Evolutionary conservation across 768 basidiomycete genomes (phyloP).

Genomic region (Calocybe gangraenosa): DNA sequence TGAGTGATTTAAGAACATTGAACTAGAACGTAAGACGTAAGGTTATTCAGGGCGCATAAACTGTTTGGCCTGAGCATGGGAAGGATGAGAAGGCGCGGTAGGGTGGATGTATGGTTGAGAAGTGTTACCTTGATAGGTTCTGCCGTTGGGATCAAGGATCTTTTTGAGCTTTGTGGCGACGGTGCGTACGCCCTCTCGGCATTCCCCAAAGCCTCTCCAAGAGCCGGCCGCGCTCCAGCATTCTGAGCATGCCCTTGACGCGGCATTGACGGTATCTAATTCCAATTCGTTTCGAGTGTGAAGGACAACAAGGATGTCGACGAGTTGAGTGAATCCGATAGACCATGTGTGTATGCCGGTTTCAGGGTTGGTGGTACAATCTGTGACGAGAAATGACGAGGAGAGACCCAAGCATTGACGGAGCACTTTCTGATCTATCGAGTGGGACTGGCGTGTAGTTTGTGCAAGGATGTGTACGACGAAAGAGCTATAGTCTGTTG

Average conservation of each 20-base stretch:
- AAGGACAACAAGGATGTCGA: constrained; percentile 71
- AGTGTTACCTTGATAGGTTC: constrained; percentile 37
- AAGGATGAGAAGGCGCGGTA: constrained; percentile 4
- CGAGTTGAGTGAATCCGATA: constrained; percentile 60
- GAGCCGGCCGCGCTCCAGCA: constrained; percentile 72
- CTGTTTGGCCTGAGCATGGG: constrained; percentile 26
- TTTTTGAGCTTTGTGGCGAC: constrained; percentile 60
- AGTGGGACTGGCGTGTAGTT: constrained; percentile 38
- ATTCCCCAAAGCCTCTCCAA: constrained; percentile 65
- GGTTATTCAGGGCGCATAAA: constrained; percentile 31
- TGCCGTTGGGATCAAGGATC: constrained; percentile 53
- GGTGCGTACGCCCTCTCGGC: constrained; percentile 55
- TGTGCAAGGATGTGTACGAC: constrained; percentile 52
- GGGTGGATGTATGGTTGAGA: not conserved
- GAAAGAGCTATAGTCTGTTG: constrained; percentile 60
- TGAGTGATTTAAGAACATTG: too few species aligned
- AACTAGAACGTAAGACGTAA: too few species aligned
- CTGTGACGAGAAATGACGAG: constrained; percentile 76
- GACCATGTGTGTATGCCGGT: constrained; percentile 60
- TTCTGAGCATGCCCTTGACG: constrained; percentile 70
- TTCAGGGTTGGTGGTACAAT: constrained; percentile 59
- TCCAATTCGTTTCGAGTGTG: constrained; percentile 66
- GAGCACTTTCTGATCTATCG: constrained; percentile 58
- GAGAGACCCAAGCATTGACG: constrained; percentile 65
- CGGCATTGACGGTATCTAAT: constrained; percentile 70